Evolutionary conservation across 495 filamentous ascomycete genomes (phyloP).

Genomic region (Neurospora terricola): DNA sequence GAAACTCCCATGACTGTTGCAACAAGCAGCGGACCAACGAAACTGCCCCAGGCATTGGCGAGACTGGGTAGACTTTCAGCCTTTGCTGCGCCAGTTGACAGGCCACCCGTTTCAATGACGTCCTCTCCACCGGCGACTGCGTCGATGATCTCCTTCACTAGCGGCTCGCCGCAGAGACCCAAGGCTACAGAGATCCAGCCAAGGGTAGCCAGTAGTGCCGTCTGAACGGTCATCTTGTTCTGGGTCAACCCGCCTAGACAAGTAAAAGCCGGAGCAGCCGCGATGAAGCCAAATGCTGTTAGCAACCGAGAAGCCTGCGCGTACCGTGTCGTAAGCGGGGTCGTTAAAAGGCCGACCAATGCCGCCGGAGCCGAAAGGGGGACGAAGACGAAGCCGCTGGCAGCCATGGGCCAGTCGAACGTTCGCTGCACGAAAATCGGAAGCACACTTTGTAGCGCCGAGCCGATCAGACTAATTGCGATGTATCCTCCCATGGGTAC

Average conservation of each 20-base stretch:
- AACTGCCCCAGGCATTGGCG: conserved; percentile 17
- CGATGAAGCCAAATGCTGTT: conserved; percentile 13
- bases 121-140: background rate
- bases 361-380: conserved; percentile 15
- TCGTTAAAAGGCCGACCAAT: conserved; percentile 12
- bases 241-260: conserved; percentile 5
- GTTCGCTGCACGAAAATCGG: conserved; percentile 13
- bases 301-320: conserved; percentile 14
- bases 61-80: conserved; percentile 13
- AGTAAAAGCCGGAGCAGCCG: conserved; percentile 11
- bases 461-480: conserved; percentile 11
- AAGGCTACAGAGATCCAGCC: conserved; percentile 13
- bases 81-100: conserved; percentile 4
- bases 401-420: conserved; percentile 12
- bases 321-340: conserved; percentile 3
- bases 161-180: conserved; percentile 16
- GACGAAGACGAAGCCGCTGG: conserved; percentile 12
- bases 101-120: background rate
- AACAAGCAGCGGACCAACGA: conserved; percentile 19
- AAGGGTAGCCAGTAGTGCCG: conserved; percentile 9
- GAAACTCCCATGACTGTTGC: conserved; percentile 10
- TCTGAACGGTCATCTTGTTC: background rate
- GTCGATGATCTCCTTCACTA: conserved; percentile 12
- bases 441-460: conserved; percentile 17
- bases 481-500: conserved; percentile 18